phyloP scores from a whole-genome alignment of 2,329 filamentous ascomycete genomes.

The Fusarium sp. region DNA sequence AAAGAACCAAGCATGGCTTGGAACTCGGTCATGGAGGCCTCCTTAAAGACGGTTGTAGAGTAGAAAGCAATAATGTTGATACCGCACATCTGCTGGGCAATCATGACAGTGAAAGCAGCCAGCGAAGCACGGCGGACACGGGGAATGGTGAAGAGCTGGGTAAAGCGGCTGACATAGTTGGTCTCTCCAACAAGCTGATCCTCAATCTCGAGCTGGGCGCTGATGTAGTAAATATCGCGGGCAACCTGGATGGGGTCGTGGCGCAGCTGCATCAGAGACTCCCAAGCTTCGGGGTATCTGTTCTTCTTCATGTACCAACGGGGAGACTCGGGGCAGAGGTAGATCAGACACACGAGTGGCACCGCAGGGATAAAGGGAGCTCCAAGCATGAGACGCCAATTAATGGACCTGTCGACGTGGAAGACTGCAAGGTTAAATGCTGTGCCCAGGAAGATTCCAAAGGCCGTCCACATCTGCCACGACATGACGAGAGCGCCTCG shows the following conservation, averaged over 20 bases:
- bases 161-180: constrained; percentile 60
- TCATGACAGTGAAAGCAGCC: constrained; percentile 85
- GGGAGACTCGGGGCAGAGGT: constrained; percentile 73
- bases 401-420: constrained; percentile 35
- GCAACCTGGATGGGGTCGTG: constrained; percentile 67
- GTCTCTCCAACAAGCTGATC: constrained; percentile 52
- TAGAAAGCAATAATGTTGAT: constrained; percentile 83
- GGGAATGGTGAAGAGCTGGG: constrained; percentile 75
- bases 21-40: constrained; percentile 67
- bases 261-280: constrained; percentile 63
- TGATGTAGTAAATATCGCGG: constrained; percentile 69
- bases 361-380: constrained; percentile 71
- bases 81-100: constrained; percentile 76
- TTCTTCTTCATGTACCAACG: constrained; percentile 75
- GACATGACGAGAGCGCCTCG: constrained; percentile 84
- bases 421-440: constrained; percentile 51
- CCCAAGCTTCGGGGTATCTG: constrained; percentile 69
- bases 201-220: constrained; percentile 57
- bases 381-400: constrained; percentile 62
- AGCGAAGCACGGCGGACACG: constrained; percentile 77
- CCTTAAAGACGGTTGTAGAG: constrained; percentile 70
- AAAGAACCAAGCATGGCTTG: constrained; percentile 63
- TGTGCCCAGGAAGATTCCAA: constrained; percentile 61
- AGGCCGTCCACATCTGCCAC: constrained; percentile 77
- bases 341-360: constrained; percentile 65